Evolutionary conservation across 192 early-diverging fungal species (phyloP).

Genomic region (Rhizophagus prolifer): DNA sequence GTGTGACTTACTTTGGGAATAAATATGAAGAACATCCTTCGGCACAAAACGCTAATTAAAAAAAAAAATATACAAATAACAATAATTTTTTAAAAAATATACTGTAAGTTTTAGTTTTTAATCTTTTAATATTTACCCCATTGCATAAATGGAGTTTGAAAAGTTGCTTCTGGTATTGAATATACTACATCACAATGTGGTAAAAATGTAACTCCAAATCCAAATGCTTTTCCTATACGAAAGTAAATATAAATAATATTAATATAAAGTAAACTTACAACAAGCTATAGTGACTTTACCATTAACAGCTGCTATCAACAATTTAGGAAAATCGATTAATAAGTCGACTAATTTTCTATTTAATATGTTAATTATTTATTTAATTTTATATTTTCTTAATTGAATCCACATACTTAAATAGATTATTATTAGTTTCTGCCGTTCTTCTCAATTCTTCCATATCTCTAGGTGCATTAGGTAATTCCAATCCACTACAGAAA

Average conservation of each 20-base stretch:
- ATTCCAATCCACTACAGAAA: constrained; percentile 65
- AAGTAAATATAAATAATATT: background rate
- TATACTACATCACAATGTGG: constrained; percentile 73
- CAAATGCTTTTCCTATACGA: constrained; percentile 59
- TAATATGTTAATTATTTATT: background rate
- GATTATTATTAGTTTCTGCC: background rate
- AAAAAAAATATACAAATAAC: background rate
- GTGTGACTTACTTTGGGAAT: constrained; percentile 52
- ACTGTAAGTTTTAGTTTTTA: too few species aligned
- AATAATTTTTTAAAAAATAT: background rate
- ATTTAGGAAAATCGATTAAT: constrained; percentile 66
- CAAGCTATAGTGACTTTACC: constrained; percentile 36
- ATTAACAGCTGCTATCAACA: constrained; percentile 70
- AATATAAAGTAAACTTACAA: background rate
- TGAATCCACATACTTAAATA: background rate
- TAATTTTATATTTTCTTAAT: background rate
- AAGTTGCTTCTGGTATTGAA: constrained; percentile 59
- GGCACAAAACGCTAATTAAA: constrained; percentile 62
- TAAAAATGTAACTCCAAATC: constrained; percentile 66
- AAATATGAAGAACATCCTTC: constrained; percentile 70
- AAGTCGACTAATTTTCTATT: background rate
- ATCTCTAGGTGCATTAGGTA: constrained; percentile 35
- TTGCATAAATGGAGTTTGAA: constrained; percentile 74
- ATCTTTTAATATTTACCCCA: constrained; percentile 42
- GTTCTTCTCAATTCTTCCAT: constrained; percentile 5